Percentiles rank a stretch among this genome's conserved stretches.
These are phyloP conservation scores for Melocanna baccifera DNA, from an alignment of 176 grass and related monocot genomes.

Conservation along the genomic window DNA sequence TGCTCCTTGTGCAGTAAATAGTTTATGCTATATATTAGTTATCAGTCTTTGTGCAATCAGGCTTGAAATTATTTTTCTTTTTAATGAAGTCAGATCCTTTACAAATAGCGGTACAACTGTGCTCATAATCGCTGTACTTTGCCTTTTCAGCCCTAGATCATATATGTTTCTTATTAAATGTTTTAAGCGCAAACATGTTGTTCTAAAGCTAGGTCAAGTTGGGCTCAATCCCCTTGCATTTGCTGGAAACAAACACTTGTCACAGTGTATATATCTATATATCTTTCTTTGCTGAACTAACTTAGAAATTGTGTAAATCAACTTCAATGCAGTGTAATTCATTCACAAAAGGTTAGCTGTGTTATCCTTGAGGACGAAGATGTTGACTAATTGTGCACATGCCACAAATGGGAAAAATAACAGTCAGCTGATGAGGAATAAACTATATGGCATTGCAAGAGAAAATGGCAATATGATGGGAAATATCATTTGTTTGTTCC, in stretches of 20 bases:
- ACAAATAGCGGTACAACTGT: too few relatives aligned
- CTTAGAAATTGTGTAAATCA: not conserved
- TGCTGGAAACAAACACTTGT: not conserved
- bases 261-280: not conserved
- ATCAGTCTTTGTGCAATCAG: too few relatives aligned
- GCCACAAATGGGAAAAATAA: not conserved
- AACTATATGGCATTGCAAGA: not conserved
- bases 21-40: too few relatives aligned
- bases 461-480: conserved; percentile 52
- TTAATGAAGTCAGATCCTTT: too few relatives aligned
- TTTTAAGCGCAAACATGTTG: not conserved
- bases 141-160: too few relatives aligned
- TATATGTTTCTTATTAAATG: not conserved
- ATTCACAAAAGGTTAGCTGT: not conserved
- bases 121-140: too few relatives aligned
- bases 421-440: conserved; percentile 25
- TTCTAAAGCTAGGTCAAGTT: not conserved
- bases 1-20: too few relatives aligned
- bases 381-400: conserved; percentile 10
- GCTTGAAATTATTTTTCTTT: too few relatives aligned
- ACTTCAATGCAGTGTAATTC: not conserved
- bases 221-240: not conserved
- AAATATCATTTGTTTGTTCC: not conserved
- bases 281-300: not conserved
- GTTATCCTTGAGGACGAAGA: conserved; percentile 36